phyloP scores from a whole-genome alignment of 2,329 filamentous ascomycete genomes.

The Penicillium aurantiogriseum region DNA sequence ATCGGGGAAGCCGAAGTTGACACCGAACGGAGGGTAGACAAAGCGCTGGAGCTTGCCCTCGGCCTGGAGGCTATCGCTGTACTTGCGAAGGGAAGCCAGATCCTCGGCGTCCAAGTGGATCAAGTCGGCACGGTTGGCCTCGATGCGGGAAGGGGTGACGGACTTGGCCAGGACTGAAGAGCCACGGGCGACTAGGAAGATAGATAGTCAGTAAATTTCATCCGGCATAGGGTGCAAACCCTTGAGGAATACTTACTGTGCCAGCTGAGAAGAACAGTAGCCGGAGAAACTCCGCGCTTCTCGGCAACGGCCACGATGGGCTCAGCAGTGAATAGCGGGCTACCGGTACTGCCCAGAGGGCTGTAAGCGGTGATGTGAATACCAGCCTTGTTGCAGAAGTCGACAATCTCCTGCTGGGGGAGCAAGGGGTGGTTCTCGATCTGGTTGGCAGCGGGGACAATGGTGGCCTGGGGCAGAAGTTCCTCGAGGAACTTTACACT shows the following conservation, averaged over 20 bases:
- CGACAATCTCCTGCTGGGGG: constrained; percentile 53
- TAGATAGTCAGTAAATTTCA: background rate
- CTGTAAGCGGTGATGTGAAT: constrained; percentile 56
- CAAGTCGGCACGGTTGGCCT: constrained; percentile 39
- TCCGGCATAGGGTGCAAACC: background rate
- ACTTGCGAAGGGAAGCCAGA: constrained; percentile 39
- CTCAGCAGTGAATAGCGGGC: constrained; percentile 43
- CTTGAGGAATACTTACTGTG: constrained; percentile 34
- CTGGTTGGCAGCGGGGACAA: constrained; percentile 71
- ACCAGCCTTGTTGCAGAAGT: constrained; percentile 51
- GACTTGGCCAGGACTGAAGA: constrained; percentile 45
- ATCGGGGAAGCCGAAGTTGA: constrained; percentile 72
- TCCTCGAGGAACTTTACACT: constrained; percentile 54
- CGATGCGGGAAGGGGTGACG: constrained; percentile 42
- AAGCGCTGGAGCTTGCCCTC: constrained; percentile 46
- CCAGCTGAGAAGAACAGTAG: constrained; percentile 45
- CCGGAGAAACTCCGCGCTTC: constrained; percentile 40
- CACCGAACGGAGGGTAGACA: constrained; percentile 67
- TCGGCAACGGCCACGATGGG: constrained; percentile 44
- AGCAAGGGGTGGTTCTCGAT: constrained; percentile 77
- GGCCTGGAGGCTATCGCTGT: constrained; percentile 32
- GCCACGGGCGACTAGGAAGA: constrained; percentile 36
- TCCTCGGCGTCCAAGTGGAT: constrained; percentile 41
- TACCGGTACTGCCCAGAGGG: constrained; percentile 44
- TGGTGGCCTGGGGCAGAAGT: constrained; percentile 56